Evolutionary conservation across 768 basidiomycete species (phyloP).

Genomic region (Collybia sordida): DNA sequence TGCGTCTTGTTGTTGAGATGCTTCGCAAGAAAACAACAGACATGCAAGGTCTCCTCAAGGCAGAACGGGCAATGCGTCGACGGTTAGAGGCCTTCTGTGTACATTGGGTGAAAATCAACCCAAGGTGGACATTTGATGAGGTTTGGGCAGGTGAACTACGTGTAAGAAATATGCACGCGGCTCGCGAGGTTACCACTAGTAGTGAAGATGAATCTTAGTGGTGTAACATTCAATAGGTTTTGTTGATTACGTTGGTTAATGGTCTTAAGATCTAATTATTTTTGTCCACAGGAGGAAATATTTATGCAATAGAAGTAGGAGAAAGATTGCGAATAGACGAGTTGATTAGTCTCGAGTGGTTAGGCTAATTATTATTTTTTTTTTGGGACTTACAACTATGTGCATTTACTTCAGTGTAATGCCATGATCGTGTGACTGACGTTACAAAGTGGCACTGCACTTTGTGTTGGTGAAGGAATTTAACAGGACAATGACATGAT

Average conservation of each 20-base stretch:
- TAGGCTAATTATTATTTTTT: too few species aligned
- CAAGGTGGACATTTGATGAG: constrained; percentile 17
- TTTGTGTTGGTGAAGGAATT: too few species aligned
- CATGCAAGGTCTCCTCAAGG: constrained; percentile 8
- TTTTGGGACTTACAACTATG: too few species aligned
- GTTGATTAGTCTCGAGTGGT: too few species aligned
- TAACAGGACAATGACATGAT: too few species aligned
- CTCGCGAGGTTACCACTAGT: constrained; percentile 11
- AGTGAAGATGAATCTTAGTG: constrained; percentile 9
- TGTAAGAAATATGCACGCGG: constrained; percentile 4
- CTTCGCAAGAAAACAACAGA: constrained; percentile 8
- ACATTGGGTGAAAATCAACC: constrained; percentile 9
- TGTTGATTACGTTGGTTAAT: too few species aligned
- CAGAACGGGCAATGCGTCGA: constrained; percentile 13
- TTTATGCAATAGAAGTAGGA: not conserved
- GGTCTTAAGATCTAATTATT: too few species aligned
- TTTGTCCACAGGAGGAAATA: too few species aligned
- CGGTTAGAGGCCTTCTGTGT: constrained; percentile 15
- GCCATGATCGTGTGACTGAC: too few species aligned
- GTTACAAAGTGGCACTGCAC: too few species aligned
- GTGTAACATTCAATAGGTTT: too few species aligned
- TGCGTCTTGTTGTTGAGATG: constrained; percentile 6
- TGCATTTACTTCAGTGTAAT: too few species aligned
- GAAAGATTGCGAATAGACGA: not conserved
- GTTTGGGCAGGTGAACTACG: constrained; percentile 14